Conservation (phyloP, 805 yeast genomes). For the Candida ulmi region DNA sequence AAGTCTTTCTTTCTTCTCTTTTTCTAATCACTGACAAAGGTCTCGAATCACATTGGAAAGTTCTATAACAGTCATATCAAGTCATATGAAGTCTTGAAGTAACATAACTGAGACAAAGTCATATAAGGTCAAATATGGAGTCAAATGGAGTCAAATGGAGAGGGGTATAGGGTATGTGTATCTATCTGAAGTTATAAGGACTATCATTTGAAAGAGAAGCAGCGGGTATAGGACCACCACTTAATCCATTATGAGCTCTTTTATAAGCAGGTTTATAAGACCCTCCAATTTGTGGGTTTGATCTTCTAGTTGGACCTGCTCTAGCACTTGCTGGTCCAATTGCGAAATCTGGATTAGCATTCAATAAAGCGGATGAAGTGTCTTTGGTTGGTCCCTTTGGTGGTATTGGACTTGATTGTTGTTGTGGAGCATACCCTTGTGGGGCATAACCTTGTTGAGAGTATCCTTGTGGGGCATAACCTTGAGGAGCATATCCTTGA, state of each 20-base stretch:
- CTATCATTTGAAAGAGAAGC: slow-evolving; percentile 36
- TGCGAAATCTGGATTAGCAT: slow-evolving; percentile 45
- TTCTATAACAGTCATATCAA: too few species aligned
- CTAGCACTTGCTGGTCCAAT: slow-evolving; percentile 18
- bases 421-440: background rate
- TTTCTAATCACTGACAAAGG: too few species aligned
- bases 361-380: slow-evolving; percentile 37
- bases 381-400: slow-evolving; percentile 10
- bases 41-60: too few species aligned
- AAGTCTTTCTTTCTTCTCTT: too few species aligned
- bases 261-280: slow-evolving; percentile 36
- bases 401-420: slow-evolving; percentile 2
- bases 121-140: too few species aligned
- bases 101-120: too few species aligned
- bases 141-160: too few species aligned
- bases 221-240: slow-evolving; percentile 28
- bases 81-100: too few species aligned
- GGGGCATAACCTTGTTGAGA: background rate
- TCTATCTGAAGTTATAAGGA: slow-evolving; percentile 40
- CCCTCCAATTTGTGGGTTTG: slow-evolving; percentile 9
- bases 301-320: slow-evolving; percentile 3
- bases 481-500: background rate
- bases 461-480: background rate
- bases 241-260: slow-evolving; percentile 26
- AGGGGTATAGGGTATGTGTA: too few species aligned